Conservation (phyloP, 176 grass and related monocot genomes). For the Avena sativa region DNA sequence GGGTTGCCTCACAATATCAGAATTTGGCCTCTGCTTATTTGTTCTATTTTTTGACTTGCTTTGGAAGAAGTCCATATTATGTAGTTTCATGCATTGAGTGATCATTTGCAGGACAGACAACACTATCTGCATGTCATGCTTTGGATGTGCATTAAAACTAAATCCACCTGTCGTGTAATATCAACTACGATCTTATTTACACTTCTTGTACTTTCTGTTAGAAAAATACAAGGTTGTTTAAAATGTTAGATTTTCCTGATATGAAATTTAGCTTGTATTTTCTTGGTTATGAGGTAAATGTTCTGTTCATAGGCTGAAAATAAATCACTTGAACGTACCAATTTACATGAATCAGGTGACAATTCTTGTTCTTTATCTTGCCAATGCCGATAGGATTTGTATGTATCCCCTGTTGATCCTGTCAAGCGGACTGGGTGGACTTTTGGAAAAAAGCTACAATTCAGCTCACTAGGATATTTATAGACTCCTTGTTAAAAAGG, state of each 20-base stretch:
- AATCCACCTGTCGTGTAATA: neutral
- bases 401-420: slow-evolving; percentile 68
- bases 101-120: too few species aligned
- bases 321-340: neutral
- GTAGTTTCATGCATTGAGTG: too few species aligned
- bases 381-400: slow-evolving; percentile 52
- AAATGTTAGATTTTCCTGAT: slow-evolving; percentile 92
- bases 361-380: slow-evolving; percentile 4
- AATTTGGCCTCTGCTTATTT: too few species aligned
- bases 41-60: too few species aligned
- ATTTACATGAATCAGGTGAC: neutral
- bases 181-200: neutral
- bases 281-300: slow-evolving; percentile 82
- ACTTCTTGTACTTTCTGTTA: neutral
- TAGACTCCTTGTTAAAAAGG: too few species aligned
- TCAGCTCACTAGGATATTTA: slow-evolving; percentile 75
- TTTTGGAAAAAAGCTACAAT: slow-evolving; percentile 89
- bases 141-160: neutral
- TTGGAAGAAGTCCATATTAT: too few species aligned
- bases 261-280: slow-evolving; percentile 98
- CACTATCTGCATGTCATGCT: too few species aligned
- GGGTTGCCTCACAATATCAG: too few species aligned
- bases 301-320: neutral
- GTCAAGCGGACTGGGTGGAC: slow-evolving; percentile 79
- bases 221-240: slow-evolving; percentile 69